Base-by-base conservation (phyloP, 352 stramenopile species). In the Pythium guiyangense region DNA sequence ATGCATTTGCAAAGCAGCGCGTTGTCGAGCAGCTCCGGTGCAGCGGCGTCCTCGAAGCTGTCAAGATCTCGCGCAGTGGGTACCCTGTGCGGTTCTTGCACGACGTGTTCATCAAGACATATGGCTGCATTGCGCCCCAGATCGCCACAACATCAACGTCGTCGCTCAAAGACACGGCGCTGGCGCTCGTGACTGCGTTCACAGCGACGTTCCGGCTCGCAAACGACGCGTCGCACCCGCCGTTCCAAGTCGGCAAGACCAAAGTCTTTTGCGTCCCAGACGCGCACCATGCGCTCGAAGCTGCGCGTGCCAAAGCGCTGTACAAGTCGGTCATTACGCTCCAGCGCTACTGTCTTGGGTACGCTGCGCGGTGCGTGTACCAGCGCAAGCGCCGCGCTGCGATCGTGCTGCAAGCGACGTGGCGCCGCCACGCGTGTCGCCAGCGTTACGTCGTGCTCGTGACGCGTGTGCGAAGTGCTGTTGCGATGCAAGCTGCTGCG, bases 71-170 rank as follows among this genome's bases (percentile, higher is more conserved):
- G 29, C 79, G 87, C 14, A 90, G 79, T 27, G 86, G 87, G 20
- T 95, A 96, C 71, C 96, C 97, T 29, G 96, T 99, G 53, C 96
- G 98, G 57, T 90, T 99, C 52, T 60, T 74, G 52, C 96, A 99
- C 70, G 66, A 90, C 48, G 69, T 85, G 64, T 99, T 99, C 73
- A 73, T 96, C 62, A 80, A 84, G 71, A 91, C 77, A 47, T 92
- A 90, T 60, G 70, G 66, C 47, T 88, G 80, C 50, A 90, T 93
- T 45, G 52, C 91, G 15, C 73, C 64, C 2, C 67, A 84, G 49
- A 20, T 49, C 73, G 2, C 71, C 69, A 15, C n/a, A 45, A 63
- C 18, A 14, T n/a, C n/a, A n/a, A n/a, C n/a, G n/a, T 44, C 37
- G 9, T n/a, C 39, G 12, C 66, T 83, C 29, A 87, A 86, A 59